Base-by-base conservation (phyloP, 2,329 filamentous ascomycete species). In the Niveomyces coronatus region DNA sequence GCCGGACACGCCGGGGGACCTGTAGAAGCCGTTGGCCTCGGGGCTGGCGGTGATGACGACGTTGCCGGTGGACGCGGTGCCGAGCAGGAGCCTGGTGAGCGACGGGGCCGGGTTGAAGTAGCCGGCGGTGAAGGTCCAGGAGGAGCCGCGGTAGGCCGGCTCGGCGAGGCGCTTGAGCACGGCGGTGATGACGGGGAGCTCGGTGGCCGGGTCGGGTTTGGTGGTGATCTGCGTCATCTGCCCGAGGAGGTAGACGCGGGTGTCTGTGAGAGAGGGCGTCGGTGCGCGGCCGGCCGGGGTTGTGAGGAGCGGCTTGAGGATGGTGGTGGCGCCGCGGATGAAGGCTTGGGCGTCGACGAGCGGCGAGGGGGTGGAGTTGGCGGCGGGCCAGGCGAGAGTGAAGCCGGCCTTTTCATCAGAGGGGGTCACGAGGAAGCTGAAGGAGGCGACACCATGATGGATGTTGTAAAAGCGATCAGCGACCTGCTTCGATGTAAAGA, bases 41-140 rank as follows among this genome's bases (percentile, higher is more conserved):
- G 89, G 91, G 1, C 86, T 87, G 2, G 91, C 91, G 0, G 91
- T 95, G 39, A 98, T 81, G 16, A 98, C 84, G 0, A 82, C 88
- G 44, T 86, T 91, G 29, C 68, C 70, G 2, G 63, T 60, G 0
- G 80, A 82, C 1, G 78, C 73, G 1, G 85, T 87, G 6, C 71
- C 68, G 22, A 98, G 76, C 0, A 98, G 69, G 1, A 94, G 73
- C 27, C 79, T 74, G 3, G 85, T 88, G 15, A 96, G 74, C 4
- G 80, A 78, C 0, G 87, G 82, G 6, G 87, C 87, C 40, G 94
- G 94, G 64, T 98, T 98, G 66, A 98, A 98, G 64, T 98, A 98
- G 37, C 91, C 91, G 0, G 91, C 91, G 1, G 91, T 96, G 58
- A 98, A 96, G 0, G 86, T 91, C 91, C 91, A 98, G 11, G 77